Evolutionary conservation across 768 basidiomycete species (phyloP).

Genomic region (Galerina marginata): DNA sequence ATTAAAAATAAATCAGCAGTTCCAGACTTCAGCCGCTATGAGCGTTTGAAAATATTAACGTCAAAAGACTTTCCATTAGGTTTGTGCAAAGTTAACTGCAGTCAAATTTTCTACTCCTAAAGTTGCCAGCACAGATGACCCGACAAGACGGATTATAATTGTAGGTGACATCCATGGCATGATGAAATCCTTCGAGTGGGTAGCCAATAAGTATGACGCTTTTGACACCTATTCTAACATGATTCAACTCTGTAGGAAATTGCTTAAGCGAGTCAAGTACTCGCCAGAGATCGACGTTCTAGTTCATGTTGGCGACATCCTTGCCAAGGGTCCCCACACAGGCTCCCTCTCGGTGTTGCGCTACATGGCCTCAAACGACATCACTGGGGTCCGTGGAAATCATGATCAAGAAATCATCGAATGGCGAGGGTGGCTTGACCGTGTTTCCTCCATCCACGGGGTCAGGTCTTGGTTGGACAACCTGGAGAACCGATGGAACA

Average conservation of each 20-base stretch:
- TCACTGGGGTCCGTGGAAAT: constrained; percentile 90
- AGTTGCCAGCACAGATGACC: constrained; percentile 45
- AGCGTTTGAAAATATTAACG: constrained; percentile 45
- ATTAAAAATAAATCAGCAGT: constrained; percentile 32
- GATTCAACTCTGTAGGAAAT: constrained; percentile 46
- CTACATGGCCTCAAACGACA: constrained; percentile 65
- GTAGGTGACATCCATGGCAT: constrained; percentile 93
- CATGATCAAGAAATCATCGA: constrained; percentile 92
- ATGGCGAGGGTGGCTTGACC: constrained; percentile 88
- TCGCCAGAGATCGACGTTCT: constrained; percentile 66
- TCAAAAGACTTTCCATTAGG: constrained; percentile 59
- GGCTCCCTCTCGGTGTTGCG: constrained; percentile 67
- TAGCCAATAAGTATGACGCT: constrained; percentile 6
- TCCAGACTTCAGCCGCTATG: constrained; percentile 65
- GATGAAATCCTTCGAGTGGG: constrained; percentile 69
- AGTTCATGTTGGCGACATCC: constrained; percentile 84
- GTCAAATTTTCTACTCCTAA: background rate
- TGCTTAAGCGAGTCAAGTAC: constrained; percentile 69
- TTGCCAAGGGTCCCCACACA: constrained; percentile 67
- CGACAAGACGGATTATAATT: constrained; percentile 65
- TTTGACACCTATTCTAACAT: background rate
- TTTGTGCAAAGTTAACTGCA: constrained; percentile 25
- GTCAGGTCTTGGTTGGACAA: constrained; percentile 60
- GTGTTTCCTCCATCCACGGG: constrained; percentile 61
- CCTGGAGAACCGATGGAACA: constrained; percentile 52